Conservation (phyloP, 2,329 filamentous ascomycete genomes). For the Cordyceps tenuipes region DNA sequence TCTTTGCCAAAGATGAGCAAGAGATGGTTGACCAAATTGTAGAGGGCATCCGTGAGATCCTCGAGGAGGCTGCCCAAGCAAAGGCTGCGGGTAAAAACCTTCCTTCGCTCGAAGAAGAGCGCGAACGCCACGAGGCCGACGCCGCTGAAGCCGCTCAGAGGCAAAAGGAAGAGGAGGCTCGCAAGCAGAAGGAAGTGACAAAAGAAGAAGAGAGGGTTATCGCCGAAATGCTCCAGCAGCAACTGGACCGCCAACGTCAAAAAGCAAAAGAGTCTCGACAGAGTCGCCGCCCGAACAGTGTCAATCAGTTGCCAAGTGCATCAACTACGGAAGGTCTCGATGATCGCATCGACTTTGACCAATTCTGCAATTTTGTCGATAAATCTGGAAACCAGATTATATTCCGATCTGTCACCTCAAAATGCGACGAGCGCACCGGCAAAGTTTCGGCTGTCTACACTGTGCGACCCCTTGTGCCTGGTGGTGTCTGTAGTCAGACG, state of each 20-base stretch:
- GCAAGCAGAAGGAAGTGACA: conserved; percentile 46
- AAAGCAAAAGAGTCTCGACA: conserved; percentile 56
- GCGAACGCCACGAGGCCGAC: conserved; percentile 71
- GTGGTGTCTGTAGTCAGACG: conserved; percentile 48
- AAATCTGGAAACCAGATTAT: conserved; percentile 52
- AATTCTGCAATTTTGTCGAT: conserved; percentile 55
- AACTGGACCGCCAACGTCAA: conserved; percentile 58
- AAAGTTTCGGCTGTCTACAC: conserved; percentile 61
- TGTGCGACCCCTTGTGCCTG: conserved; percentile 58
- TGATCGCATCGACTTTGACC: conserved; percentile 54
- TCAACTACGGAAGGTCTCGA: conserved; percentile 20
- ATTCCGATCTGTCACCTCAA: conserved; percentile 65
- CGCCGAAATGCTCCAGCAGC: conserved; percentile 62
- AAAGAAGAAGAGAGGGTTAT: conserved; percentile 63
- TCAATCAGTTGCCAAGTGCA: conserved; percentile 19
- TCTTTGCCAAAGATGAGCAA: conserved; percentile 43
- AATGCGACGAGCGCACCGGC: conserved; percentile 56
- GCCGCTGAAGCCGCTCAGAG: conserved; percentile 52
- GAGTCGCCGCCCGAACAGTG: conserved; percentile 43
- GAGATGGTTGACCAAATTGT: conserved; percentile 60
- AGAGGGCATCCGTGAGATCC: conserved; percentile 60
- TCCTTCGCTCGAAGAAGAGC: conserved; percentile 82
- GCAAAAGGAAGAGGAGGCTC: conserved; percentile 44
- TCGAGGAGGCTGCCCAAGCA: conserved; percentile 78
- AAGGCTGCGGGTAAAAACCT: conserved; percentile 68